Evolutionary conservation across 169 alveolate species (phyloP).

Genomic region (Eimeria mitis): DNA sequence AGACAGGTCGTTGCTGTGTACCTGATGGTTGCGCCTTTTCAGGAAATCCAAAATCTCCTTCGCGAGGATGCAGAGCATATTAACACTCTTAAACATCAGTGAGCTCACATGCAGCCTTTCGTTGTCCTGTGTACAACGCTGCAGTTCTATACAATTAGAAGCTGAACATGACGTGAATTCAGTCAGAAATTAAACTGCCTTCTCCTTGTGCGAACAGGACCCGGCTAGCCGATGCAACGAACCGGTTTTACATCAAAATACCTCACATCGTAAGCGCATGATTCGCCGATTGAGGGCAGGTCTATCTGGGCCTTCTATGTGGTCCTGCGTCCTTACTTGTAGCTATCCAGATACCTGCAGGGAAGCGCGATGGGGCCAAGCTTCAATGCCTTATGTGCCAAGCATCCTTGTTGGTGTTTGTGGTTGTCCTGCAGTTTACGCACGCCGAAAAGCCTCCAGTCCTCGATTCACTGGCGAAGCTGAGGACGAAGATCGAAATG

Average conservation of each 20-base stretch:
- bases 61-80: conserved; percentile 34
- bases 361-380: background rate
- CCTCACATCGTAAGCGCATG: conserved; percentile 79
- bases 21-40: background rate
- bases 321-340: background rate
- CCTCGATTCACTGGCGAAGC: conserved; percentile 77
- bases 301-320: background rate
- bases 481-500: conserved; percentile 76
- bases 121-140: background rate
- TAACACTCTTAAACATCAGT: conserved; percentile 39
- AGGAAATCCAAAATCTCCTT: conserved; percentile 62
- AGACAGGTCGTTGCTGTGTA: background rate
- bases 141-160: background rate
- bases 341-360: background rate
- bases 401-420: background rate
- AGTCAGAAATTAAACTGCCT: background rate
- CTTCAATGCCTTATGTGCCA: background rate
- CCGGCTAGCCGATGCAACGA: conserved; percentile 78
- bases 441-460: conserved; percentile 78
- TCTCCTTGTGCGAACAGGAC: conserved; percentile 31
- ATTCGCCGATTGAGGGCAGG: background rate
- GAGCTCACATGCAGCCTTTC: background rate
- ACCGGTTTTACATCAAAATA: conserved; percentile 82
- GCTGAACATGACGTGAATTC: background rate
- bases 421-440: conserved; percentile 48